A percentile compares a stretch with the other conserved stretches of the same genome.
Evolutionary conservation across 768 basidiomycete species (phyloP).

Genomic region (Tricholoma terreum): DNA sequence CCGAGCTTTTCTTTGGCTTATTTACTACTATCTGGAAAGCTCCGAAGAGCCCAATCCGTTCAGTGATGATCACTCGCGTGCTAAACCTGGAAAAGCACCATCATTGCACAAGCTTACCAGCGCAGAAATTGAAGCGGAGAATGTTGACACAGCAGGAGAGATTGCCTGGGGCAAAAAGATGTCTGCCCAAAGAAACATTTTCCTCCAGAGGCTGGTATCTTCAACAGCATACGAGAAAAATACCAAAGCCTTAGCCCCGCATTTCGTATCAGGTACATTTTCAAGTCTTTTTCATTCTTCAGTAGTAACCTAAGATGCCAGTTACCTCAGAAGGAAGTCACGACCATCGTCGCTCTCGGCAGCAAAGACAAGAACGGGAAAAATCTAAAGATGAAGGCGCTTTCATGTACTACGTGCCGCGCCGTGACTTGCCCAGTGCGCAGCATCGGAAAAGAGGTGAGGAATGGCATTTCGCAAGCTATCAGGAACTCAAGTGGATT

Average conservation of each 20-base stretch:
- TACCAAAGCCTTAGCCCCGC: slow-evolving; percentile 36
- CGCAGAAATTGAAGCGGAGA: slow-evolving; percentile 59
- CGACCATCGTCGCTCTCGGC: slow-evolving; percentile 32
- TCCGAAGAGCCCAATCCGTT: slow-evolving; percentile 68
- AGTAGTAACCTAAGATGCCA: neutral
- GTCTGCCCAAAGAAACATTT: slow-evolving; percentile 67
- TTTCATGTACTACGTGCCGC: slow-evolving; percentile 51
- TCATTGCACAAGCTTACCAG: slow-evolving; percentile 51
- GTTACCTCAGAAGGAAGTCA: slow-evolving; percentile 27
- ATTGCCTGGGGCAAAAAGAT: slow-evolving; percentile 74
- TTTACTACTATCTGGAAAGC: slow-evolving; percentile 79
- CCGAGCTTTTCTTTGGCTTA: slow-evolving; percentile 76
- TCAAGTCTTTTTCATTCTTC: neutral
- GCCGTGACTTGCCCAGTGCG: slow-evolving; percentile 26
- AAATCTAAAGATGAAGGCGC: slow-evolving; percentile 40
- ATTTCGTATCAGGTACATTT: slow-evolving; percentile 44
- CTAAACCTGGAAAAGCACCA: slow-evolving; percentile 62
- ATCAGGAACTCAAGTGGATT: neutral
- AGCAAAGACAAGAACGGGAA: slow-evolving; percentile 34
- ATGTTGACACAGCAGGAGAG: slow-evolving; percentile 77
- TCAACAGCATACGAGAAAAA: slow-evolving; percentile 52
- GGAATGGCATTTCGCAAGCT: neutral
- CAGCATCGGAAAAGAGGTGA: slow-evolving; percentile 18
- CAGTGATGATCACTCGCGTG: slow-evolving; percentile 59
- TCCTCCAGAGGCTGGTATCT: slow-evolving; percentile 67